phyloP scores from a whole-genome alignment of 306 rosid genomes.

The Medicago truncatula region MtrunA17r5.0-ANR NC_053048.1:41860001-41860500 shows the following conservation, averaged over 20 bases:
- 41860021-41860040: slow-evolving; percentile 12
- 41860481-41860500: too few relatives aligned
- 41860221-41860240: slow-evolving; percentile 50
- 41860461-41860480: too few relatives aligned
- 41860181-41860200: slow-evolving; percentile 30
- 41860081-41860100: slow-evolving; percentile 32
- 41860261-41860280: slow-evolving; percentile 27
- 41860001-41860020: slow-evolving; percentile 5
- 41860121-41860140: slow-evolving; percentile 47
- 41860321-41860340: slow-evolving; percentile 27
- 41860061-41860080: slow-evolving; percentile 38
- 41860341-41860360: background rate
- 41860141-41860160: background rate
- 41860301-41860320: slow-evolving; percentile 18
- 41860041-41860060: slow-evolving; percentile 36
- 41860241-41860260: slow-evolving; percentile 43
- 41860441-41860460: too few relatives aligned
- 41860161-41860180: slow-evolving; percentile 32
- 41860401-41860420: too few relatives aligned
- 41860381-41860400: background rate
- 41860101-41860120: slow-evolving; percentile 46
- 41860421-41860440: too few relatives aligned
- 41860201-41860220: slow-evolving; percentile 48
- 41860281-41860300: background rate
- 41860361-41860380: background rate